Evolutionary conservation across 2,329 filamentous ascomycete genomes (phyloP), one percentile per base, ranked within the genome.

Genomic region (Stemphylium beticola): DNA sequence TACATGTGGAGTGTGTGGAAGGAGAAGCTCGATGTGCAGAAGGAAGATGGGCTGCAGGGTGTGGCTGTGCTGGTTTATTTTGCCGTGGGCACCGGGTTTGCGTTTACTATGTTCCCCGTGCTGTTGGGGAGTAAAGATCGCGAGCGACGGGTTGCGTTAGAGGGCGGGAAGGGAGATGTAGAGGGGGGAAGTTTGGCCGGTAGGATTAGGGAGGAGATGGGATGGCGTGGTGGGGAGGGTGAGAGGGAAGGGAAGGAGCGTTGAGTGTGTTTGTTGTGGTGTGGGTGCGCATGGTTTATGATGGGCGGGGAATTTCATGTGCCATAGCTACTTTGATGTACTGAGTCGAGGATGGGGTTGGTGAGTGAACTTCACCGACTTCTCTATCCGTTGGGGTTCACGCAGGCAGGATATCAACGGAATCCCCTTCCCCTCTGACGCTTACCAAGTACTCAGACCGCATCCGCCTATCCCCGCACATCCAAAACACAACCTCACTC

Each of bases 1-100:
- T 66, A 66, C 40, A 48, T 67, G 10, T 62, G 57, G 11, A 53
- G 56, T 39, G 47, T 39, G 6, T 63, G 55, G 53, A 45, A 50
- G 14, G 22, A 52, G 10, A n/a, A 37, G 1, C 10, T 59, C 22
- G 14, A 34, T 4, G 15, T 57, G 22, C 53, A 55, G 36, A 52
- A 37, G 14, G 42, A 37, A 14, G 53, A 38, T 2, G 20, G 33
- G 12, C 8, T 53, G 24, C n/a, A 31, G 3, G 37, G 50, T 2
- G 17, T 49, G n/a, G 53, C 53, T 2, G 49, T 56, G 1, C 8
- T 59, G 10, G 45, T 53, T n/a, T 55, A 39, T 29, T 59, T 56
- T 53, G 41, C 44, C 2, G 45, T 59, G 6, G 56, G 48, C 7
- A 56, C 49, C 10, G 44, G 34, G 15, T 59, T 59, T 47, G 53